Percentiles rank a stretch among this genome's conserved stretches.
These are phyloP conservation scores for Saccharomyces hybrid DNA, from an alignment of 1,139 yeast species.

Conservation along the genomic window DNA sequence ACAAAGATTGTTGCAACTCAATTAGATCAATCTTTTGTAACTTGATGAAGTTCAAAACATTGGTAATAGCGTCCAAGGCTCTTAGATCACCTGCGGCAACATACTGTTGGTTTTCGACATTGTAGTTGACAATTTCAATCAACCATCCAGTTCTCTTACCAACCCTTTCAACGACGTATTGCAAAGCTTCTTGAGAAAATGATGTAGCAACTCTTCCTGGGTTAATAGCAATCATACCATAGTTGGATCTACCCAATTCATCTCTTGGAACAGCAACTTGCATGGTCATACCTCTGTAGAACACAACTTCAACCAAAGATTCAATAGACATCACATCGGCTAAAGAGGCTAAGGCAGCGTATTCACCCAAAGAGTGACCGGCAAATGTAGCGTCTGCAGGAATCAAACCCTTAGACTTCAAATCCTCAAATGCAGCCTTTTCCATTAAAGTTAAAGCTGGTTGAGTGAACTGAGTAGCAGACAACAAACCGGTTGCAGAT, in stretches of 20 bases:
- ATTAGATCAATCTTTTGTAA: slow-evolving; percentile 89
- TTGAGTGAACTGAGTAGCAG: slow-evolving; percentile 98
- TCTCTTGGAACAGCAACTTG: slow-evolving; percentile 99
- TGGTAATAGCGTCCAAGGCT: slow-evolving; percentile 85
- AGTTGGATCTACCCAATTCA: slow-evolving; percentile 87
- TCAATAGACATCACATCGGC: slow-evolving; percentile 99
- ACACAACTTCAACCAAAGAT: slow-evolving; percentile 93
- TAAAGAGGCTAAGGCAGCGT: slow-evolving; percentile 91
- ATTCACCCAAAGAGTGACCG: slow-evolving; percentile 98
- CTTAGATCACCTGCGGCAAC: slow-evolving; percentile 98
- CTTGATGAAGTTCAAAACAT: slow-evolving; percentile 87
- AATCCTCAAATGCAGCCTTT: slow-evolving; percentile 96
- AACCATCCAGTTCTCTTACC: slow-evolving; percentile 81
- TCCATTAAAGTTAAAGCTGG: slow-evolving; percentile 99
- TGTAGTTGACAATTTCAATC: slow-evolving; percentile 94
- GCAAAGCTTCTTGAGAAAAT: slow-evolving; percentile 85
- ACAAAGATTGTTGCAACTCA: slow-evolving; percentile 71
- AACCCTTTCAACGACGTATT: slow-evolving; percentile 90
- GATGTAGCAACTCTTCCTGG: slow-evolving; percentile 88
- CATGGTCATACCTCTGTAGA: slow-evolving; percentile 99
- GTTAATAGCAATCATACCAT: slow-evolving; percentile 98
- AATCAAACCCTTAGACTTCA: slow-evolving; percentile 90
- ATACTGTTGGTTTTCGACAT: slow-evolving; percentile 95
- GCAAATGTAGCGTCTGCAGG: slow-evolving; percentile 93
- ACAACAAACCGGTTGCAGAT: slow-evolving; percentile 89